A percentile compares a stretch with the other conserved stretches of the same genome.
These are phyloP conservation scores for Sedum album DNA, from an alignment of 164 flowering plant species.

Conservation along the genomic window DNA sequence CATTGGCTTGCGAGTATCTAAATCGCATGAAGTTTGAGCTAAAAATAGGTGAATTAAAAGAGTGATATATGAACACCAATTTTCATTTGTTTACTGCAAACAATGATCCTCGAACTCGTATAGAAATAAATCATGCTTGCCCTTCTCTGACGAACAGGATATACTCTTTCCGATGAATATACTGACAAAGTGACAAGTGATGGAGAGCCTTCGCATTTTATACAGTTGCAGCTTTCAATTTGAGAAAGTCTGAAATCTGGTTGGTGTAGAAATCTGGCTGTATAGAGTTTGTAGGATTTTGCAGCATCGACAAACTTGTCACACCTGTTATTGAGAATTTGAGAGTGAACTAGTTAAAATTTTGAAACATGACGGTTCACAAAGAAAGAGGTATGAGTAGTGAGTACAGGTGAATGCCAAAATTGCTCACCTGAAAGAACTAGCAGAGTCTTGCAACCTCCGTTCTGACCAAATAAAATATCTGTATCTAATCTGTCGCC, in stretches of 20 bases:
- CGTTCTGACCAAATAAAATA: slow-evolving; percentile 94
- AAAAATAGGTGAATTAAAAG: no score
- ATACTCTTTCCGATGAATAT: background rate
- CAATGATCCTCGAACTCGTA: background rate
- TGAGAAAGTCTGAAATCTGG: slow-evolving; percentile 82
- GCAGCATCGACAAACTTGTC: slow-evolving; percentile 70
- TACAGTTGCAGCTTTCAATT: slow-evolving; percentile 66
- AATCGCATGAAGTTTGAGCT: no score
- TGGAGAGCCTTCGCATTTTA: slow-evolving; percentile 10
- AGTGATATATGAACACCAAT: no score
- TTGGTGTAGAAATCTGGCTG: slow-evolving; percentile 96
- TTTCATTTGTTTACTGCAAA: no score
- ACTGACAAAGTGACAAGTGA: background rate
- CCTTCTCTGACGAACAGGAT: background rate
- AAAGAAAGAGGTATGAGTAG: background rate
- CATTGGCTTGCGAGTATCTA: no score
- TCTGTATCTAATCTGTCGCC: slow-evolving; percentile 98
- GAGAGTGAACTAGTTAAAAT: background rate
- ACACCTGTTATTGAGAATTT: slow-evolving; percentile 41
- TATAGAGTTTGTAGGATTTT: slow-evolving; percentile 62
- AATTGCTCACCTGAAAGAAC: slow-evolving; percentile 75
- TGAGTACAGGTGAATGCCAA: background rate
- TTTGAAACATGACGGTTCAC: background rate
- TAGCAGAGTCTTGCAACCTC: slow-evolving; percentile 98
- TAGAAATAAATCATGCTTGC: no score